These are phyloP conservation scores for Gardenia jasminoides DNA, from an alignment of 257 asterid genomes.

Conservation along the genomic window DNA sequence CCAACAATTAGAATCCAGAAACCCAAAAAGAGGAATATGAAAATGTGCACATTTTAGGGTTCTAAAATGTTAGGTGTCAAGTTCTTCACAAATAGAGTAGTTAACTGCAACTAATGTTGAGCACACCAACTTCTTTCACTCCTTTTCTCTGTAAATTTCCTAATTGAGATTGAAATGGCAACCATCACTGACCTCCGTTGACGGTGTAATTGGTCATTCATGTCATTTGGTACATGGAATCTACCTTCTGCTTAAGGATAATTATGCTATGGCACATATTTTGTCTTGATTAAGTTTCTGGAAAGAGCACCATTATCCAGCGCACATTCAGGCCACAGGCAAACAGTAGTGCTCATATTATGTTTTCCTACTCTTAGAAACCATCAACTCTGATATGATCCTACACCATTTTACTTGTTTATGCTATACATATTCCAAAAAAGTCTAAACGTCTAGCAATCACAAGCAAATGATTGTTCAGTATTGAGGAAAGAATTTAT, in stretches of 20 bases:
- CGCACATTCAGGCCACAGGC: background rate
- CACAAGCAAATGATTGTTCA: background rate
- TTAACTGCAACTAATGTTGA: background rate
- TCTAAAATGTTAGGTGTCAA: background rate
- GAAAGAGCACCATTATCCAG: no score
- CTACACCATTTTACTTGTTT: background rate
- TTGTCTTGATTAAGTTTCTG: no score
- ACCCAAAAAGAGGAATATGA: no score
- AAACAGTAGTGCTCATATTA: background rate
- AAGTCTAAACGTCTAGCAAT: background rate
- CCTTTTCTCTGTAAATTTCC: background rate
- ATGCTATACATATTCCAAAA: background rate
- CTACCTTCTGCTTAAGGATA: background rate
- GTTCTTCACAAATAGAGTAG: background rate
- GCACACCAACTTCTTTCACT: background rate
- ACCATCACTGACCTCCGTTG: background rate
- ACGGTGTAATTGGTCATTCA: background rate
- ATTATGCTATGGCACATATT: background rate
- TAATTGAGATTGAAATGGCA: background rate
- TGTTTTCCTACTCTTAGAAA: background rate
- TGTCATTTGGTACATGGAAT: background rate
- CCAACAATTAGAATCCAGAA: no score
- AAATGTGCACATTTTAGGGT: background rate
- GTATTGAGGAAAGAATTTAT: background rate
- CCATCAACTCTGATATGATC: background rate